Evolutionary conservation across 306 rosid genomes (phyloP).

Genomic region (Cucumis cinereus): DNA sequence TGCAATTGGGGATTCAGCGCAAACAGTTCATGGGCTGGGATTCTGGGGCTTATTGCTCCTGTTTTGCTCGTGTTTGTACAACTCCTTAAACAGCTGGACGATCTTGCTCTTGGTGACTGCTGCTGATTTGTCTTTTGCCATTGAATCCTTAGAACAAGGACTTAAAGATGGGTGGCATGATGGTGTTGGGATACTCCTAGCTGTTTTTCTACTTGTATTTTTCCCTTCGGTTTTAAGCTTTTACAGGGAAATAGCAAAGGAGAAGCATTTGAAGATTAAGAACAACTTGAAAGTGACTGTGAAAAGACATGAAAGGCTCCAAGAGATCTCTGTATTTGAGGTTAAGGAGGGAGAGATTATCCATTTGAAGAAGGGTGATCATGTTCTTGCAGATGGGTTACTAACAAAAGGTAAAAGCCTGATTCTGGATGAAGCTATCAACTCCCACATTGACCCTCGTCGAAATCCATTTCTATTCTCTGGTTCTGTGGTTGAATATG

Average conservation of each 20-base stretch:
- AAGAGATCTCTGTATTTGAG: neutral
- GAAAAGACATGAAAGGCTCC: neutral
- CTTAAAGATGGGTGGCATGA: conserved; percentile 48
- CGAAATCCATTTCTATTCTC: conserved; percentile 39
- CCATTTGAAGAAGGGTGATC: conserved; percentile 22
- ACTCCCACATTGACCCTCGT: conserved; percentile 9
- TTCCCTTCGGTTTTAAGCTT: conserved; percentile 20
- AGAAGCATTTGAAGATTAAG: conserved; percentile 14
- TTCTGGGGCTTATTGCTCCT: neutral
- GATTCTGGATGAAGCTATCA: conserved; percentile 16
- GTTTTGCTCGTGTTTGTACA: conserved; percentile 11
- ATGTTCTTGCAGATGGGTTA: conserved; percentile 55
- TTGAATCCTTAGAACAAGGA: conserved; percentile 34
- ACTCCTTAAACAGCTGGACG: conserved; percentile 19
- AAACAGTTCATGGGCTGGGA: neutral
- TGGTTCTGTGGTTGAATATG: conserved; percentile 38
- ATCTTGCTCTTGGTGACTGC: conserved; percentile 22
- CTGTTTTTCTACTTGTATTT: conserved; percentile 22
- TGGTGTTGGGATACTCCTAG: conserved; percentile 25
- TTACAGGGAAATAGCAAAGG: conserved; percentile 11
- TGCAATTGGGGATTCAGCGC: neutral
- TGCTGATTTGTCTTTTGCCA: conserved; percentile 29
- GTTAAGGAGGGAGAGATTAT: conserved; percentile 34
- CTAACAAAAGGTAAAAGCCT: conserved; percentile 12
- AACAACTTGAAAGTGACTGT: conserved; percentile 15